phyloP scores from a whole-genome alignment of 2,329 filamentous ascomycete genomes.

The Fusarium temperatum region DNA sequence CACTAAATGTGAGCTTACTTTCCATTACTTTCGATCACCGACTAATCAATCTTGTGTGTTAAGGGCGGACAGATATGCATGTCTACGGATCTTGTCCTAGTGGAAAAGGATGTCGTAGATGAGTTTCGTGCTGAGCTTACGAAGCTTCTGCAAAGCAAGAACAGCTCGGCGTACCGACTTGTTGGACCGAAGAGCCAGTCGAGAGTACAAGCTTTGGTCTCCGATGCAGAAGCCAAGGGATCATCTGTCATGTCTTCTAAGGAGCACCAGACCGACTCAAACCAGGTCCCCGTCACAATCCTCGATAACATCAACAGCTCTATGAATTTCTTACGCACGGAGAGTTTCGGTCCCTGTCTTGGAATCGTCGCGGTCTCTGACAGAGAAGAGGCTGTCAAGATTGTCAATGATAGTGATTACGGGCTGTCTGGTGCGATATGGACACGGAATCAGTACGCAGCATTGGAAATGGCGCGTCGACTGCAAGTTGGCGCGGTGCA shows the following conservation, averaged over 20 bases:
- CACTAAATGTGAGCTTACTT: background rate
- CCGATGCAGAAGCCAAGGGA: background rate
- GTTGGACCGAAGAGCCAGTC: background rate
- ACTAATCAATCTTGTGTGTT: rapidly evolving
- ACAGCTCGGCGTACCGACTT: rapidly evolving
- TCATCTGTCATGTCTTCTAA: background rate
- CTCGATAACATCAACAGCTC: background rate
- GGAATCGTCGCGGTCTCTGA: background rate
- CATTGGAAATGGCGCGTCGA: background rate
- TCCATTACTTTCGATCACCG: too few relatives aligned
- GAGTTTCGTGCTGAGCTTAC: background rate
- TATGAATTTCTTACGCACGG: background rate
- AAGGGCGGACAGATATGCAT: background rate
- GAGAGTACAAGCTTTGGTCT: background rate
- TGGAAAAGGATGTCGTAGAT: background rate
- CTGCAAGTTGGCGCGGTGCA: background rate
- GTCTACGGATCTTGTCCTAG: background rate
- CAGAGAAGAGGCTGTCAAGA: background rate
- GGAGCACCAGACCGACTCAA: background rate
- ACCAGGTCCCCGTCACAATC: background rate
- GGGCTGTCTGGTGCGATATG: background rate
- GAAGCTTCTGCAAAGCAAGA: background rate
- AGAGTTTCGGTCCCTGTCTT: background rate
- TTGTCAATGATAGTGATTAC: background rate
- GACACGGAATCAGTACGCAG: background rate